phyloP scores from a whole-genome alignment of 2,329 filamentous ascomycete genomes.

The Geosmithia morbida region DNA sequence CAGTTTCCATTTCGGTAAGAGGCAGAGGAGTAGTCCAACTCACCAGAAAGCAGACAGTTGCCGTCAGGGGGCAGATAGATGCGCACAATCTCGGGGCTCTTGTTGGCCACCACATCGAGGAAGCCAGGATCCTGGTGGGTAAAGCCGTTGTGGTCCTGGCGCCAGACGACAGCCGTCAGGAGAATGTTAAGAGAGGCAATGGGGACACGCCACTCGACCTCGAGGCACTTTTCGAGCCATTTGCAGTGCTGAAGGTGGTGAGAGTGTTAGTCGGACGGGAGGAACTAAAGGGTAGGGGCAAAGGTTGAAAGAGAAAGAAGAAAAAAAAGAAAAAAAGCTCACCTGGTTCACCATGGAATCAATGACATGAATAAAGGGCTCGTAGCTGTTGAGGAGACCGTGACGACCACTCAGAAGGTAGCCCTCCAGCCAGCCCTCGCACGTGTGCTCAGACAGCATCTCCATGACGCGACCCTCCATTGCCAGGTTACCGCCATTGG shows the following conservation, averaged over 20 bases:
- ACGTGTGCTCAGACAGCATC: conserved; percentile 70
- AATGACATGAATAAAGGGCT: conserved; percentile 72
- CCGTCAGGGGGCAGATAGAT: conserved; percentile 72
- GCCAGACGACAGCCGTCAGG: conserved; percentile 65
- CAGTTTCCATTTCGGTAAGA: conserved; percentile 3
- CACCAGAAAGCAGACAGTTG: conserved; percentile 55
- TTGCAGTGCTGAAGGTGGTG: conserved; percentile 49
- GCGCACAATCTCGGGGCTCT: conserved; percentile 64
- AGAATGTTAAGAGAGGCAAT: conserved; percentile 68
- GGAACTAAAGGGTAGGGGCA: neutral
- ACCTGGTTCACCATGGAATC: conserved; percentile 73
- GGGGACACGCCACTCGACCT: conserved; percentile 63
- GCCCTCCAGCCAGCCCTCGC: conserved; percentile 69
- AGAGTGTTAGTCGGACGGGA: conserved; percentile 2
- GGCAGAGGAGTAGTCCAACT: conserved; percentile 2
- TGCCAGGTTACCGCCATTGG: conserved; percentile 59
- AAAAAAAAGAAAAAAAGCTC: no score
- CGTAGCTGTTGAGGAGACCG: conserved; percentile 66
- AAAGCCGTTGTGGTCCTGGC: conserved; percentile 75
- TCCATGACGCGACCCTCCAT: conserved; percentile 63
- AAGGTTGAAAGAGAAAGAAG: neutral
- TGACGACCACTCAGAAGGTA: conserved; percentile 64
- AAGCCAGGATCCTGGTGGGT: conserved; percentile 72
- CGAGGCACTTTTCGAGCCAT: conserved; percentile 71
- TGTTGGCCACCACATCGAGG: conserved; percentile 67